Conservation (phyloP, 176 grass and related monocot genomes). For the Thinopyrum elongatum region DNA sequence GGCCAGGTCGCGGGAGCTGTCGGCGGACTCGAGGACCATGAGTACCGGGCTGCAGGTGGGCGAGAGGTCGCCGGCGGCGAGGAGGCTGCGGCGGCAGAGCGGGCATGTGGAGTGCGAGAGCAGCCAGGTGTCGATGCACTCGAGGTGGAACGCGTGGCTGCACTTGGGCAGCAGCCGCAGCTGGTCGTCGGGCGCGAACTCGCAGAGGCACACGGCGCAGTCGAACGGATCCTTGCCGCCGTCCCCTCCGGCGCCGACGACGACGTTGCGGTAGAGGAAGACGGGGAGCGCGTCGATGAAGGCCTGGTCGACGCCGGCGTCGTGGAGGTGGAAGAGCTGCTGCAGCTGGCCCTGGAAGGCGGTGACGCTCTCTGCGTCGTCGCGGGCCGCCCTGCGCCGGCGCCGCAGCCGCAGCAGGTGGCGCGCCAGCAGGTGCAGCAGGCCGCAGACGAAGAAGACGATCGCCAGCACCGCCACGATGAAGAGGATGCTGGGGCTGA, state of each 20-base stretch:
- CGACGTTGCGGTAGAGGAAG: slow-evolving; percentile 70
- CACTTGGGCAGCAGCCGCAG: slow-evolving; percentile 87
- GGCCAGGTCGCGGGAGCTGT: slow-evolving; percentile 39
- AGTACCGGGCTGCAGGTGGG: slow-evolving; percentile 57
- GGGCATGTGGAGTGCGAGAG: slow-evolving; percentile 95
- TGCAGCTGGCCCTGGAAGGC: slow-evolving; percentile 90
- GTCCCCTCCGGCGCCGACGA: slow-evolving; percentile 21
- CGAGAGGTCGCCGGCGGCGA: slow-evolving; percentile 43
- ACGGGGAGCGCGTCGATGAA: slow-evolving; percentile 93
- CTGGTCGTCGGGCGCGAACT: slow-evolving; percentile 75
- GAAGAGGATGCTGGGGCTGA: slow-evolving; percentile 76
- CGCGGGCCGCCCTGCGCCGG: slow-evolving; percentile 28
- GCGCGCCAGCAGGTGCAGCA: slow-evolving; percentile 69
- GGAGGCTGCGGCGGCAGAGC: slow-evolving; percentile 69
- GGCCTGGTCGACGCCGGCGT: slow-evolving; percentile 88
- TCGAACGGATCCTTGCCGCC: slow-evolving; percentile 80
- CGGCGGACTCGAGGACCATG: slow-evolving; percentile 72
- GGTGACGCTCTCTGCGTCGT: slow-evolving; percentile 49
- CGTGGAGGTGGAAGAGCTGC: slow-evolving; percentile 94
- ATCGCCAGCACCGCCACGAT: slow-evolving; percentile 64
- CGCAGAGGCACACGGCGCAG: slow-evolving; percentile 92
- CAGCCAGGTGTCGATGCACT: slow-evolving; percentile 96
- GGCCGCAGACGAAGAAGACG: slow-evolving; percentile 86
- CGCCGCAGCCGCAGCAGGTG: slow-evolving; percentile 48
- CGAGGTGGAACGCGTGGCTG: slow-evolving; percentile 94